Base-by-base conservation (phyloP, 106 monocot species). In the Dendrobium nobile region DNA sequence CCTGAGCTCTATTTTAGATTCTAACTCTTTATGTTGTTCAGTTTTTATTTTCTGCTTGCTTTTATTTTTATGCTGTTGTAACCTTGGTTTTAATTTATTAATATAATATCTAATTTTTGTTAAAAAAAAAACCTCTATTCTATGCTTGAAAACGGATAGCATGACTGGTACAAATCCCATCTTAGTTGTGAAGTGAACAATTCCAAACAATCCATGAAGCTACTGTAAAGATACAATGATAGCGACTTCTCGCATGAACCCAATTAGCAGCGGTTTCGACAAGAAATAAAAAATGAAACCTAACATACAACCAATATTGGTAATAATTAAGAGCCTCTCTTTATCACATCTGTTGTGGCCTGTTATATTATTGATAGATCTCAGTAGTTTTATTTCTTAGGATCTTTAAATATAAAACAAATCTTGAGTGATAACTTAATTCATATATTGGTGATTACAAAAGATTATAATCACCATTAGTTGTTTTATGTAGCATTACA, bases 221-320 rank as follows among this genome's bases (percentile, higher is more conserved):
- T 96, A 93, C 79, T 96, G 96, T 41, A 93, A 88, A 9, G 93
- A 91, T 5, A 93, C 93, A 11, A 93, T 93, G 44, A 93, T 80
- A 3, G 96, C 93, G 0, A 93, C 87, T 4, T 93, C 96, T 20
- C 90, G 91, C 89, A 90, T 96, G 90, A 96, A 96, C 10, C 96
- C 96, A 7, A 88, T 75, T 26, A 96, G 75, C 2, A 91, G 91
- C 11, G 96, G 86, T 59, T 88, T 91, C 5, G 96, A 96, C 51
- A 96, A 81, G 75, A 93, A 96, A 84, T 96, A 91, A 47, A 96
- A 88, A 9, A 96, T 78, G 78, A 96, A 96, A 0, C 96, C 96
- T 59, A 96, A 67, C 84, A 93, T 96, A 70, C 31, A 54, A 22
- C 2, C 41, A 31, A 10, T 15, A 26, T 51, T 20, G 47, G 1